Evolutionary conservation across 1,139 yeast species (phyloP).

Genomic region (Scheffersomyces cryptocercus): DNA sequence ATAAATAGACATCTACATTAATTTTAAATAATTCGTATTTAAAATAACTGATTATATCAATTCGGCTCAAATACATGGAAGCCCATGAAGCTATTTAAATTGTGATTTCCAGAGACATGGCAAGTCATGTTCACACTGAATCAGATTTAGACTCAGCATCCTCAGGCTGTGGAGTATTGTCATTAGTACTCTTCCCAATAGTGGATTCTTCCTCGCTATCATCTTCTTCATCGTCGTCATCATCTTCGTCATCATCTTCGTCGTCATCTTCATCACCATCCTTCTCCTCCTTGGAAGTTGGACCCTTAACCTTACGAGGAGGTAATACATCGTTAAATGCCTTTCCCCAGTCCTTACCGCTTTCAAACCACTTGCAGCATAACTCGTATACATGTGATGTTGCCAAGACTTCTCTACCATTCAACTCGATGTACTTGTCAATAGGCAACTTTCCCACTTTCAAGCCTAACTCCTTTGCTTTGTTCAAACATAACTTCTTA

Average conservation of each 20-base stretch:
- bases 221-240: conserved; percentile 7
- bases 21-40: no score
- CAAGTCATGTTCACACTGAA: no score
- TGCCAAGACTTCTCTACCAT: conserved; percentile 87
- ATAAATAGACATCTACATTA: no score
- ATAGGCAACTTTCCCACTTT: conserved; percentile 82
- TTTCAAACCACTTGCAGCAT: conserved; percentile 76
- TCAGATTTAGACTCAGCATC: no score
- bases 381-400: conserved; percentile 93
- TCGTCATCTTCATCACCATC: conserved; percentile 8
- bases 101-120: no score
- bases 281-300: conserved; percentile 7
- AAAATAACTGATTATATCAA: no score
- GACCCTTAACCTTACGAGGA: conserved; percentile 56
- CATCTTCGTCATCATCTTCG: conserved; percentile 6
- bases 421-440: conserved; percentile 76
- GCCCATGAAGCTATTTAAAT: no score
- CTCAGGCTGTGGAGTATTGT: no score
- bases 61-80: no score
- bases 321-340: conserved; percentile 89
- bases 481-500: conserved; percentile 76
- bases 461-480: conserved; percentile 74
- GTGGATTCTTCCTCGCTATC: conserved; percentile 5
- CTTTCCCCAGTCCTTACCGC: conserved; percentile 69
- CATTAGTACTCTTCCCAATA: no score